Percentiles rank a stretch among this genome's conserved stretches.
phyloP scores from a whole-genome alignment of 371 early-diverging fungal genomes.

The Coemansia linderi region DNA sequence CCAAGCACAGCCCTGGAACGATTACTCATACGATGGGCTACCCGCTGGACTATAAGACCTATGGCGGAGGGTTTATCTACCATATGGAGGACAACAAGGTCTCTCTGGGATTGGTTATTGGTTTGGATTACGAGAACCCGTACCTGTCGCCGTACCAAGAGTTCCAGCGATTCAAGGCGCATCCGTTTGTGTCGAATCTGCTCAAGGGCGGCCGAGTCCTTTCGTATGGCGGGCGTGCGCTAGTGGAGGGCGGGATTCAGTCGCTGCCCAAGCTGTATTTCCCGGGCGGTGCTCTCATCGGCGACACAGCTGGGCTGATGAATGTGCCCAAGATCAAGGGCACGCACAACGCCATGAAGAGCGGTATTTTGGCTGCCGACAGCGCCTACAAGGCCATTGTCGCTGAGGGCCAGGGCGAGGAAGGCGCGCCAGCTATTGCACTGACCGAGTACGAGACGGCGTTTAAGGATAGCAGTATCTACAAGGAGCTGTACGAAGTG shows the following conservation, averaged over 20 bases:
- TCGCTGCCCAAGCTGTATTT: conserved; percentile 92
- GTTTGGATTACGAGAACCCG: conserved; percentile 93
- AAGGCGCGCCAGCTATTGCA: conserved; percentile 57
- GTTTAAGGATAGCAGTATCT: conserved; percentile 89
- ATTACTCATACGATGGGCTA: conserved; percentile 91
- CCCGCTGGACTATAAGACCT: conserved; percentile 87
- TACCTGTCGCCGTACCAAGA: conserved; percentile 95
- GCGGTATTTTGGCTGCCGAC: conserved; percentile 91
- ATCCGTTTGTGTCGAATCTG: conserved; percentile 77
- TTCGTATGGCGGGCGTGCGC: conserved; percentile 93
- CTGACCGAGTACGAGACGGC: conserved; percentile 77
- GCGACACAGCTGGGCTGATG: conserved; percentile 95
- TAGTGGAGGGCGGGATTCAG: conserved; percentile 94
- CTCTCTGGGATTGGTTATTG: conserved; percentile 88
- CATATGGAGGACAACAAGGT: conserved; percentile 89
- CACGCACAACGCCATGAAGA: conserved; percentile 98
- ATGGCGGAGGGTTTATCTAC: conserved; percentile 95
- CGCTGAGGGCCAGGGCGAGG: conserved; percentile 52
- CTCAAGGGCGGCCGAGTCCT: conserved; percentile 93
- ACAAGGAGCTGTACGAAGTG: conserved; percentile 86
- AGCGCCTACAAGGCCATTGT: conserved; percentile 58
- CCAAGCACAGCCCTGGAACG: conserved; percentile 84
- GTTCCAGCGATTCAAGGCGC: conserved; percentile 95
- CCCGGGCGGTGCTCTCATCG: conserved; percentile 96
- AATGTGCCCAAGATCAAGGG: conserved; percentile 99